phyloP scores from a whole-genome alignment of 495 filamentous ascomycete genomes.

The Aspergillus heteromorphus region DNA sequence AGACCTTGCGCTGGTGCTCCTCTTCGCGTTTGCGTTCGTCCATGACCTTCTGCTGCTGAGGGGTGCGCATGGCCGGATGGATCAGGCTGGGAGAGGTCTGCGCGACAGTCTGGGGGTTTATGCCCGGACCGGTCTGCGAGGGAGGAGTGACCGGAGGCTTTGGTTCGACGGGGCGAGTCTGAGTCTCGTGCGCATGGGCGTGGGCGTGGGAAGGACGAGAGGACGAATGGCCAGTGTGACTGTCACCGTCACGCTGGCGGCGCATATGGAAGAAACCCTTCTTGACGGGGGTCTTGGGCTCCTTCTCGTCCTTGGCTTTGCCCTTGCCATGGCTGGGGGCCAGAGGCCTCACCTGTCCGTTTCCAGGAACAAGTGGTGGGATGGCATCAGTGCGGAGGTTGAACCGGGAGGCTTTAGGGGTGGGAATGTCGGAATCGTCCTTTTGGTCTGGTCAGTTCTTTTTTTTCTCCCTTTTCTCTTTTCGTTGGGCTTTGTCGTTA shows the following conservation, averaged over 20 bases:
- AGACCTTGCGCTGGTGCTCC: too few relatives aligned
- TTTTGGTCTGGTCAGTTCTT: not conserved
- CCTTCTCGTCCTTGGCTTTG: not conserved
- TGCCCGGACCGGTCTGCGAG: conserved; percentile 1
- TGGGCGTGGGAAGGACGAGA: conserved; percentile 7
- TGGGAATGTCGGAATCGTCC: not conserved
- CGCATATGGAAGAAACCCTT: conserved; percentile 23
- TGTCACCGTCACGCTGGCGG: conserved; percentile 15
- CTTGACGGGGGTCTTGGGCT: conserved; percentile 14
- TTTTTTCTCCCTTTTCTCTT: too few relatives aligned
- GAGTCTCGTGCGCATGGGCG: too few relatives aligned
- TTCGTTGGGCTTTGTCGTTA: too few relatives aligned
- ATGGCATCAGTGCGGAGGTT: not conserved
- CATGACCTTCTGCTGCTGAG: conserved; percentile 14
- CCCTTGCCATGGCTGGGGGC: not conserved
- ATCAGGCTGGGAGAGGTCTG: conserved; percentile 13
- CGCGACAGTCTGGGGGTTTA: not conserved
- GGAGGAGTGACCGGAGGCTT: conserved; percentile 14
- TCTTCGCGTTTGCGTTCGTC: not conserved
- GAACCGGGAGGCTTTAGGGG: not conserved
- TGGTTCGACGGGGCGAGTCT: not conserved
- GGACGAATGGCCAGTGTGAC: conserved; percentile 8
- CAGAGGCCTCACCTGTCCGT: not conserved
- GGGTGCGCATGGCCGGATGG: conserved; percentile 18
- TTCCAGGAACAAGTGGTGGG: not conserved